Base-by-base conservation (phyloP, 1,284 basidiomycete genomes). In the Cutaneotrichosporon spelunceum region DNA sequence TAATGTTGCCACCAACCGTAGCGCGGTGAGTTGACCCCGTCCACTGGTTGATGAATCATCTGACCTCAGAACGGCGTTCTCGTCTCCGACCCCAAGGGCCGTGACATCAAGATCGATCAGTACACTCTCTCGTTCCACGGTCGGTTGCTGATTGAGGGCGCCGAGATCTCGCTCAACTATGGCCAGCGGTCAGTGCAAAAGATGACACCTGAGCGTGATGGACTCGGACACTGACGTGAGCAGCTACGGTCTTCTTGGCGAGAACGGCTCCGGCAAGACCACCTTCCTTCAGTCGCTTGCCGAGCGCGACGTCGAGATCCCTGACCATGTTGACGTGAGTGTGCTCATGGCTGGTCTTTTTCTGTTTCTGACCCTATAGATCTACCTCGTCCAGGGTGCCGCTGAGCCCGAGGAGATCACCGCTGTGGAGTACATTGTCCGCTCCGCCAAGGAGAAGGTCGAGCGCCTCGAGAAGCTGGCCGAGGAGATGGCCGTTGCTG, bases 111-210 rank as follows among this genome's bases (percentile, higher is more conserved):
- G 83, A 95, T 99, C 71, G 93, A 97, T 77, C 86, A 88, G 56
- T 99, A 88, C 80, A 96, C 93, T 5, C 86, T 99, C 60, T 97
- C 93, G 4, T 99, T 98, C 86, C 95, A 99, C 76, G 95, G 95
- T 42, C 87, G 95, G 61, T 83, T 98, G 27, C 85, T 98, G 69
- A 88, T 98, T 72, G 94, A 98, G 79, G 87, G 86, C 67, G 93
- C 92, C 57, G 86, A 88, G 78, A 86, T 93, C 69, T 79, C 91
- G n/a, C 88, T 98, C 71, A 98, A 98, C 81, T 98, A 97, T 75
- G 94, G 94, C 8, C 91, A 98, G 78, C 83, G 93, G 73, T 93
- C 55, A 68, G 78, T 74, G 33, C 53, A 9, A 48, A 21, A 26
- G 53, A 55, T 19, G 53, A 36, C 27, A 53, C 19, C 21, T 14